Evolutionary conservation across 441 rosid species (phyloP).

Genomic region (Gossypium davidsonii): DNA sequence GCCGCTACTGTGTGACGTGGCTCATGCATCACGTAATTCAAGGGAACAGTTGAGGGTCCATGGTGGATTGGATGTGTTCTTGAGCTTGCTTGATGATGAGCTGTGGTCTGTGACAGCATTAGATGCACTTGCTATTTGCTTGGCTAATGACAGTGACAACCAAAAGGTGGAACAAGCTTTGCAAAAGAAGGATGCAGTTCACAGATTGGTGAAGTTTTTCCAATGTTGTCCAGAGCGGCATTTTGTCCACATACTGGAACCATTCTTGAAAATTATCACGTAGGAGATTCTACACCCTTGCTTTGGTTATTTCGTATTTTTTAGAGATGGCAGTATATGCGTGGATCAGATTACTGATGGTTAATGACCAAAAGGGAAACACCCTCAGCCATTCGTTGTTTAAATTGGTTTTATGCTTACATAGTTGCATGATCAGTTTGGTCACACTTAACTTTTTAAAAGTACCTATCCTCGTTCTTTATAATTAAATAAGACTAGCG

Average conservation of each 20-base stretch:
- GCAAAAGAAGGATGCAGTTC: constrained; percentile 80
- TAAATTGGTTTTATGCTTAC: neutral
- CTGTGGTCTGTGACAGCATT: constrained; percentile 87
- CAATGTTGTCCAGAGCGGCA: constrained; percentile 89
- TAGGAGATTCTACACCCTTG: constrained; percentile 21
- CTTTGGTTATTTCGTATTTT: neutral
- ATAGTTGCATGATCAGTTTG: neutral
- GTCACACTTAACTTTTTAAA: neutral
- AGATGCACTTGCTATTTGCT: constrained; percentile 94
- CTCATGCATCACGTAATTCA: constrained; percentile 96
- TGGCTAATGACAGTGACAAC: constrained; percentile 94
- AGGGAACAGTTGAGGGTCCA: constrained; percentile 96
- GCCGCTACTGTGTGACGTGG: constrained; percentile 94
- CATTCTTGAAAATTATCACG: constrained; percentile 94
- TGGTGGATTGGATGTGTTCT: constrained; percentile 87
- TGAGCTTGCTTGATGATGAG: constrained; percentile 86
- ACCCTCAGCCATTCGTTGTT: neutral
- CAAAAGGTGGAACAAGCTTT: constrained; percentile 91
- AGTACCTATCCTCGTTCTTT: neutral
- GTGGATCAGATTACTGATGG: neutral
- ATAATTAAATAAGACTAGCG: neutral
- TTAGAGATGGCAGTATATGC: neutral
- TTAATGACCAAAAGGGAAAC: neutral
- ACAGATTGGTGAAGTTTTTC: constrained; percentile 82
- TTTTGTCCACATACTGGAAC: constrained; percentile 93